Conservation (phyloP, 257 asterid genomes). For the Solanum chilense region DNA sequence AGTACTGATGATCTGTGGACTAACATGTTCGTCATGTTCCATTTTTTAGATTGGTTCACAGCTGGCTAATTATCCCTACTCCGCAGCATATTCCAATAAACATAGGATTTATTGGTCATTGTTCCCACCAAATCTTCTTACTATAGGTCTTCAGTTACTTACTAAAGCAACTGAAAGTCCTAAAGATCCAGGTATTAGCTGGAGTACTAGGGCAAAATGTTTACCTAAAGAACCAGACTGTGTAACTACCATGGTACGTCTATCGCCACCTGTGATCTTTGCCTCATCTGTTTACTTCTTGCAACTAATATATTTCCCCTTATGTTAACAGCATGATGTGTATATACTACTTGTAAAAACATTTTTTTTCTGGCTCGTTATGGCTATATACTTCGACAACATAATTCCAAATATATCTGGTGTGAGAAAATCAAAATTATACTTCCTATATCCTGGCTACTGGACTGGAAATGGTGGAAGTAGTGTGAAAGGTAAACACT, state of each 20-base stretch:
- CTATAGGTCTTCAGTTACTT: constrained; percentile 61
- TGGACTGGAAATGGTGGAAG: constrained; percentile 92
- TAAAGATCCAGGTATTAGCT: constrained; percentile 83
- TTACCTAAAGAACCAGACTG: constrained; percentile 63
- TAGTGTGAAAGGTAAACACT: constrained; percentile 49
- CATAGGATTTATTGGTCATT: constrained; percentile 56
- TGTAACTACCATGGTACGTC: constrained; percentile 49
- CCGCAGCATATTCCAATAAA: constrained; percentile 15
- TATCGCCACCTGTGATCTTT: background rate
- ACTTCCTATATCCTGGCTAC: constrained; percentile 70
- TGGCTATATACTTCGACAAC: constrained; percentile 88
- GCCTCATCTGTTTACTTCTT: background rate
- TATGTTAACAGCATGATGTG: constrained; percentile 53
- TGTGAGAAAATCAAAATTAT: constrained; percentile 64
- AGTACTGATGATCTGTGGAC: background rate
- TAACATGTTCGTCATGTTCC: background rate
- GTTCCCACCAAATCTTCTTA: constrained; percentile 87
- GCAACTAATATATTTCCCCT: background rate
- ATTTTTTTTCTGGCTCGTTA: constrained; percentile 48
- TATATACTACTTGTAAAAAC: constrained; percentile 56
- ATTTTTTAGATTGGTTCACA: constrained; percentile 46
- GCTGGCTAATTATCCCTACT: constrained; percentile 63
- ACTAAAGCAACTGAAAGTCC: constrained; percentile 74
- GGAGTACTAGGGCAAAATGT: constrained; percentile 64
- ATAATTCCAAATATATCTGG: constrained; percentile 75